Evolutionary conservation across 1,284 basidiomycete species (phyloP), one percentile per base, ranked within the genome.

Genomic region (Sporisorium graminicola): DNA sequence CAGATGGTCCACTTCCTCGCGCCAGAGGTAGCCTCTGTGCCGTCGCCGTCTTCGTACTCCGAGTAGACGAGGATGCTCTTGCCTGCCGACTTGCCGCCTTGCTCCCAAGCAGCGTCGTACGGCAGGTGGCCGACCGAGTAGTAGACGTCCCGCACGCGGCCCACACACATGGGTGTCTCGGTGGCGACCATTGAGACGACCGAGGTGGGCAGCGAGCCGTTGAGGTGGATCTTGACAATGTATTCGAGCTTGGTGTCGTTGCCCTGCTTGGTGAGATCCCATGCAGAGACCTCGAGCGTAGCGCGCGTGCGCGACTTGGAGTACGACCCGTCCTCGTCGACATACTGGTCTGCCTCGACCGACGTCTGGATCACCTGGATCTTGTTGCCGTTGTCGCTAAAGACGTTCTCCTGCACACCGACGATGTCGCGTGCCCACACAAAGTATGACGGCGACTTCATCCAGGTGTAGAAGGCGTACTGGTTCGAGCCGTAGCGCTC

Each of bases 101-200:
- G n/a, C 29, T 74, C 67, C 54, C 57, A 56, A 10, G 69, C 65
- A 1, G 59, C 62, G 43, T 78, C 74, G 72, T 79, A 76, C 29
- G 81, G 81, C 5, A 69, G 62, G 54, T 74, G 78, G 16, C 81
- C 81, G 37, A 42, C 16, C 10, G 68, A 51, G 65, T 83, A 83
- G 67, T 67, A 76, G 26, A 69, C 63, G 46, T 83, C 81, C 5
- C 81, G 74, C 12, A 81, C 81, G 18, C 74, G 60, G 20, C 74
- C 81, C 33, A 79, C 77, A 59, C 81, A 83, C 79, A 83, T 81
- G 27, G 81, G 81, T 24, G 80, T 83, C 52, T 83, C 81, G 44
- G 73, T 74, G 29, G 81, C 78, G 18, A 83, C 65, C 63, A 73
- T 71, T 14, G 71, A 65, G 7, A 80, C 80, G 44, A 83, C 72